Evolutionary conservation across 169 alveolate species (phyloP).

Genomic region (Plasmodium blacklocki): DNA sequence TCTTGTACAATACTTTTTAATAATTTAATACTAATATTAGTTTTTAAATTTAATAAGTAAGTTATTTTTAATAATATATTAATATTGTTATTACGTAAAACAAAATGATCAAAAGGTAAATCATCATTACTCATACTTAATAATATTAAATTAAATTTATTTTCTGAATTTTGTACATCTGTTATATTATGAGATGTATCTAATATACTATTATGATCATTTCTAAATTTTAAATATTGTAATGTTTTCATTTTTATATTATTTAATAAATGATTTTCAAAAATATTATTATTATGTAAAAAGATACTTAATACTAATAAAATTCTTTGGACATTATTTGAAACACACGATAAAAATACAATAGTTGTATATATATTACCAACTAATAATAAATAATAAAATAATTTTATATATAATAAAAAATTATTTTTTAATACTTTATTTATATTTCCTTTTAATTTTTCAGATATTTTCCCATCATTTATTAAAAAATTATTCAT

Average conservation of each 20-base stretch:
- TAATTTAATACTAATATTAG: slow-evolving; percentile 39
- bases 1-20: slow-evolving; percentile 65
- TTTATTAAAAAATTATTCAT: slow-evolving; percentile 65
- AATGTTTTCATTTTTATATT: slow-evolving; percentile 68
- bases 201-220: slow-evolving; percentile 27
- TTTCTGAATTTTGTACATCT: slow-evolving; percentile 11
- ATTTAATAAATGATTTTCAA: slow-evolving; percentile 57
- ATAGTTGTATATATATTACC: slow-evolving; percentile 69
- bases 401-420: slow-evolving; percentile 65
- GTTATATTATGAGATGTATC: slow-evolving; percentile 30
- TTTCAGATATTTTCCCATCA: slow-evolving; percentile 66
- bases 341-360: slow-evolving; percentile 68
- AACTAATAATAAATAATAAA: slow-evolving; percentile 70
- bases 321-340: slow-evolving; percentile 61
- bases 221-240: slow-evolving; percentile 51
- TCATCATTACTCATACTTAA: slow-evolving; percentile 62
- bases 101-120: slow-evolving; percentile 53
- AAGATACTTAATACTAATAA: slow-evolving; percentile 60
- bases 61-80: slow-evolving; percentile 57
- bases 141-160: slow-evolving; percentile 31
- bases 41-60: slow-evolving; percentile 64
- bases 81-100: slow-evolving; percentile 61
- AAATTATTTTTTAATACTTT: slow-evolving; percentile 63
- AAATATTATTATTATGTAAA: slow-evolving; percentile 61
- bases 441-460: slow-evolving; percentile 36